A percentile compares a stretch with the other conserved stretches of the same genome.
Evolutionary conservation across 2,329 filamentous ascomycete species (phyloP).

Genomic region (Xylariaceae sp.): DNA sequence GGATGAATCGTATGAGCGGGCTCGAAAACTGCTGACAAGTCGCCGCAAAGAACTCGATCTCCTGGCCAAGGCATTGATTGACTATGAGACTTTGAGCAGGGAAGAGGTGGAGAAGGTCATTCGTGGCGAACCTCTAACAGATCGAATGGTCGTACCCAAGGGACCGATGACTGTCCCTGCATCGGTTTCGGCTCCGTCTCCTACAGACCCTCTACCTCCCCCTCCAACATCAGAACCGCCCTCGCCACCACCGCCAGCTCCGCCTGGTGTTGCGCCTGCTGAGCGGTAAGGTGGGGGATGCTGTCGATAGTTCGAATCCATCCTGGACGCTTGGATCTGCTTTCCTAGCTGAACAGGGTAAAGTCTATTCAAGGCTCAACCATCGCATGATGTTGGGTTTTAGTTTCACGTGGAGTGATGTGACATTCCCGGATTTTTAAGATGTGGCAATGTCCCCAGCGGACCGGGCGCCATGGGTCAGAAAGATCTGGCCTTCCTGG

Average conservation of each 20-base stretch:
- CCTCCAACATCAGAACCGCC: slow-evolving; percentile 20
- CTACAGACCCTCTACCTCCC: slow-evolving; percentile 17
- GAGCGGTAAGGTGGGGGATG: too few relatives aligned
- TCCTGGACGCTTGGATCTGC: too few relatives aligned
- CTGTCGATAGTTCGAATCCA: too few relatives aligned
- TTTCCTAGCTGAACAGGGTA: too few relatives aligned
- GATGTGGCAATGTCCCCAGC: too few relatives aligned
- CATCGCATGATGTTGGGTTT: too few relatives aligned
- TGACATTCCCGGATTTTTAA: too few relatives aligned
- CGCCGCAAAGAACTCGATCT: slow-evolving; percentile 83
- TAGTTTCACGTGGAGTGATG: too few relatives aligned
- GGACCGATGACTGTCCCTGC: slow-evolving; percentile 66
- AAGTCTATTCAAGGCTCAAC: too few relatives aligned
- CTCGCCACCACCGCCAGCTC: slow-evolving; percentile 25
- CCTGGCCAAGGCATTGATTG: slow-evolving; percentile 81
- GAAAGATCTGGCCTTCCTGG: too few relatives aligned
- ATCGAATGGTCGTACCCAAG: slow-evolving; percentile 58
- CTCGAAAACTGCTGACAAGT: slow-evolving; percentile 64
- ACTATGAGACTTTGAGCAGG: slow-evolving; percentile 89
- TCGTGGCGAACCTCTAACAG: slow-evolving; percentile 73
- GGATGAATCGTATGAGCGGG: slow-evolving; percentile 75
- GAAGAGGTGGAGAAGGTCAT: slow-evolving; percentile 90
- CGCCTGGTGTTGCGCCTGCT: slow-evolving; percentile 20
- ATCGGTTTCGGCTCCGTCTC: slow-evolving; percentile 22
- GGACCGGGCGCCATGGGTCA: too few relatives aligned